Evolutionary conservation across 2,329 filamentous ascomycete genomes (phyloP), one percentile per base, ranked within the genome.

Genomic region (Neofusicoccum parvum): DNA sequence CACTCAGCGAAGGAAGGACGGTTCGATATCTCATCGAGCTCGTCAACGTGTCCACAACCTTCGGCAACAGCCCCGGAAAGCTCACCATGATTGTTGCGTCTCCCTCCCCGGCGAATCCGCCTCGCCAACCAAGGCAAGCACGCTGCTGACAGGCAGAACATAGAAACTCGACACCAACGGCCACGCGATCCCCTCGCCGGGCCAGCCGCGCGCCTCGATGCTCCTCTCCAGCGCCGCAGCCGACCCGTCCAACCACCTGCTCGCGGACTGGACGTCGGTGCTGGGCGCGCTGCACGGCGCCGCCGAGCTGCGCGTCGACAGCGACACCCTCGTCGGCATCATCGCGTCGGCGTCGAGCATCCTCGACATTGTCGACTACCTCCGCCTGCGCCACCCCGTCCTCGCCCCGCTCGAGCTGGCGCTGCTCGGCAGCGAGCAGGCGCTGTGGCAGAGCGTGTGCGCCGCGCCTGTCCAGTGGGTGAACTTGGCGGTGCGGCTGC

Each of bases 221-320:
- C 2, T 12, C 46, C 51, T 62, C 56, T 5, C 72, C 71, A 46
- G 64, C 72, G 14, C 72, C 73, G 4, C 39, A 20, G 23, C 14
- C 12, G 64, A 54, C 27, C 54, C 48, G 2, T n/a, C 46, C 32
- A 72, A 70, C 60, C 72, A 69, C 58, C 65, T 71, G 23, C 75
- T 74, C 64, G 66, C 69, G 9, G 69, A 79, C 54, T 85, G 80
- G 71, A 75, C 81, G 54, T 74, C 76, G 41, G 76, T 85, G 17
- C 72, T 85, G 62, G 79, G 80, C 41, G 75, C 79, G 20, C 79
- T 84, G 69, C 84, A 85, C 74, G 78, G 79, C 67, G 74, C 73
- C 20, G 6, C 27, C 5, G 71, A 76, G 1, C 72, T 83, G 39
- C 67, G 73, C 10, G 74, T 85, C 46, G 77, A 81, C 66, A 70